Evolutionary conservation across 495 filamentous ascomycete species (phyloP).

Genomic region (Aspergillus affinis): DNA sequence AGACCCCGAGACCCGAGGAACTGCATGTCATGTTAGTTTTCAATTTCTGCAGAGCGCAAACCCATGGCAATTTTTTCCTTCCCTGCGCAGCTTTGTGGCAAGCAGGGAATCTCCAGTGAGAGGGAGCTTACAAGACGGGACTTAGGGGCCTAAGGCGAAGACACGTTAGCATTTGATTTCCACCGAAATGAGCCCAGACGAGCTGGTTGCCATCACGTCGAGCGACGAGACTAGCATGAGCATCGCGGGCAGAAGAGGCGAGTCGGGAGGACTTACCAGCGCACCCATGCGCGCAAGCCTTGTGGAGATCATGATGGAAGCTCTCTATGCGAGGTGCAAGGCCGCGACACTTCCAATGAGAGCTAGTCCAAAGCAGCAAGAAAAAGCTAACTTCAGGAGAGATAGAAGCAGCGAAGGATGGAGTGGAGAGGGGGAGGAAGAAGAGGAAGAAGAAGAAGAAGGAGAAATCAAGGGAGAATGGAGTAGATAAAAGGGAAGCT

Average conservation of each 20-base stretch:
- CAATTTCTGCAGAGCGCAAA: neutral
- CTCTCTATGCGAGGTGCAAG: conserved; percentile 34
- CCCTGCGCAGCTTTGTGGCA: neutral
- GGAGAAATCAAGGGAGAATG: conserved; percentile 28
- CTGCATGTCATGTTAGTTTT: conserved; percentile 38
- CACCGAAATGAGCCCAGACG: conserved; percentile 5
- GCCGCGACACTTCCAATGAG: conserved; percentile 40
- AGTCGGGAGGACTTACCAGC: conserved; percentile 46
- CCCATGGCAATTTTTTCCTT: neutral
- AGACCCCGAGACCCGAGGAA: conserved; percentile 53
- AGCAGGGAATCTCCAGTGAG: conserved; percentile 15
- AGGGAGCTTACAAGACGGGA: conserved; percentile 54
- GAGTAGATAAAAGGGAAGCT: conserved; percentile 47
- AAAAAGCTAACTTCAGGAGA: conserved; percentile 44
- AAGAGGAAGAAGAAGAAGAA: conserved; percentile 26
- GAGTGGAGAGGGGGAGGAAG: conserved; percentile 35
- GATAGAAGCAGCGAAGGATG: conserved; percentile 28
- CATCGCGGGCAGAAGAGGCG: neutral
- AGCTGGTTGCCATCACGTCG: conserved; percentile 7
- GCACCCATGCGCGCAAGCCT: conserved; percentile 56
- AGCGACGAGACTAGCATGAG: neutral
- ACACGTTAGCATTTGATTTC: conserved; percentile 25
- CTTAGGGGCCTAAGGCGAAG: conserved; percentile 41
- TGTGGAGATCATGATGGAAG: conserved; percentile 56
- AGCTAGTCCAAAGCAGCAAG: conserved; percentile 33